Evolutionary conservation across 352 stramenopile genomes (phyloP).

Genomic region (Lagenidium sp.): DNA sequence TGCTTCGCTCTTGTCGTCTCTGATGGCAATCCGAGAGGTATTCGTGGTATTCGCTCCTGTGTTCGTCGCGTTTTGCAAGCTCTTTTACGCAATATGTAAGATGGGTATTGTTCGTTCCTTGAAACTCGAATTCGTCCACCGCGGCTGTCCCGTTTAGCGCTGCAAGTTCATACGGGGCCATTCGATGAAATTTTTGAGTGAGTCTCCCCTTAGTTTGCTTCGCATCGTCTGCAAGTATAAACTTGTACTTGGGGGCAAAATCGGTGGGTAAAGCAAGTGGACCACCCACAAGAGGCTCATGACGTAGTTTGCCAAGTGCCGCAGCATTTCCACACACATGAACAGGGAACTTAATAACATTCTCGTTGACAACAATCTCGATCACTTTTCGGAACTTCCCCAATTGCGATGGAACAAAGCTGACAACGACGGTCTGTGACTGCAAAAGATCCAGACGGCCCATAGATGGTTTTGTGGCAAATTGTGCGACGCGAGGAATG

Average conservation of each 20-base stretch:
- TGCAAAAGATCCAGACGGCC: slow-evolving; percentile 80
- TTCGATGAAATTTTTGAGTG: slow-evolving; percentile 34
- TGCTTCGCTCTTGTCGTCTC: slow-evolving; percentile 14
- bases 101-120: slow-evolving; percentile 78
- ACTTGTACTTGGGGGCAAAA: slow-evolving; percentile 87
- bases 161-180: slow-evolving; percentile 52
- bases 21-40: slow-evolving; percentile 40
- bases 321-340: slow-evolving; percentile 54
- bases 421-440: slow-evolving; percentile 84
- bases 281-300: slow-evolving; percentile 38
- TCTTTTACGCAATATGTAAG: slow-evolving; percentile 84
- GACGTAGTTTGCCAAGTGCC: slow-evolving; percentile 26
- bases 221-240: slow-evolving; percentile 70
- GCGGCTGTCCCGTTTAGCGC: slow-evolving; percentile 58
- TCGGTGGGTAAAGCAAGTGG: slow-evolving; percentile 64
- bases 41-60: slow-evolving; percentile 57
- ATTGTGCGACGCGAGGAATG: slow-evolving; percentile 70
- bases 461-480: slow-evolving; percentile 41
- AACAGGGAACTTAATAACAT: slow-evolving; percentile 43
- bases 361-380: slow-evolving; percentile 33
- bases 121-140: slow-evolving; percentile 75
- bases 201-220: slow-evolving; percentile 48
- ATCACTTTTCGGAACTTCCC: slow-evolving; percentile 55
- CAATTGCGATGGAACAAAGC: slow-evolving; percentile 83
- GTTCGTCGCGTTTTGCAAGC: slow-evolving; percentile 50